phyloP scores from a whole-genome alignment of 1,284 basidiomycete genomes.

The Cutaneotrichosporon spelunceum region DNA sequence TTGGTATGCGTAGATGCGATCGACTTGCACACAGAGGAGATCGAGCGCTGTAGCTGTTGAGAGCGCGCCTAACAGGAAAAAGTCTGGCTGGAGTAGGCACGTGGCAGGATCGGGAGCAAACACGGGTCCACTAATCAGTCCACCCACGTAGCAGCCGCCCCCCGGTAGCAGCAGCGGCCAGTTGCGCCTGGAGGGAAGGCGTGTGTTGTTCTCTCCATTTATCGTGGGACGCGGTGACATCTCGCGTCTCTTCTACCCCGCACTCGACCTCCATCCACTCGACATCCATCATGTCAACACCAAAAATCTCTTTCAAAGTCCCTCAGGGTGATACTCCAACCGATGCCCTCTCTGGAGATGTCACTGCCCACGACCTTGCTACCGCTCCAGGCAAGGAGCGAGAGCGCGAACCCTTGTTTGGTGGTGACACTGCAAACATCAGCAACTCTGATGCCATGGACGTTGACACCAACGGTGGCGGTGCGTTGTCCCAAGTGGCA shows the following conservation, averaged over 20 bases:
- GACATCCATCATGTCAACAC: conserved; percentile 41
- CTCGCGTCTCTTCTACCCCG: not conserved
- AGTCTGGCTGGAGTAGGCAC: not conserved
- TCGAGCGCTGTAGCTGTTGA: not conserved
- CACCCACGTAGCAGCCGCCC: not conserved
- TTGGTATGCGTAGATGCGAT: not conserved
- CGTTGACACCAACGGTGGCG: conserved; percentile 34
- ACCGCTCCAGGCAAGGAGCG: conserved; percentile 51
- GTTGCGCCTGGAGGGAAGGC: no score
- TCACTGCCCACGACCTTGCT: conserved; percentile 43
- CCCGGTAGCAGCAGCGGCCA: no score
- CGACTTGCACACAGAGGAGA: not conserved
- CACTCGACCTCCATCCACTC: conserved; percentile 12
- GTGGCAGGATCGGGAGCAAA: not conserved
- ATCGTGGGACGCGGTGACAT: not conserved
- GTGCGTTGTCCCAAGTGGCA: conserved; percentile 18
- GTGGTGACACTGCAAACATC: conserved; percentile 50
- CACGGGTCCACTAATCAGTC: not conserved
- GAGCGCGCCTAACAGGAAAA: not conserved
- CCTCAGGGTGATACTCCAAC: conserved; percentile 25
- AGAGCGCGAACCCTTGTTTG: conserved; percentile 50
- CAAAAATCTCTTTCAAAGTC: conserved; percentile 45
- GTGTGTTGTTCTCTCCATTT: not conserved
- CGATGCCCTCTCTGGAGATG: conserved; percentile 37
- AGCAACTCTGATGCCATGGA: conserved; percentile 35